A percentile compares a stretch with the other conserved stretches of the same genome.
phyloP scores from a whole-genome alignment of 2,329 filamentous ascomycete species.

The Trichophyton schoenleinii region DNA sequence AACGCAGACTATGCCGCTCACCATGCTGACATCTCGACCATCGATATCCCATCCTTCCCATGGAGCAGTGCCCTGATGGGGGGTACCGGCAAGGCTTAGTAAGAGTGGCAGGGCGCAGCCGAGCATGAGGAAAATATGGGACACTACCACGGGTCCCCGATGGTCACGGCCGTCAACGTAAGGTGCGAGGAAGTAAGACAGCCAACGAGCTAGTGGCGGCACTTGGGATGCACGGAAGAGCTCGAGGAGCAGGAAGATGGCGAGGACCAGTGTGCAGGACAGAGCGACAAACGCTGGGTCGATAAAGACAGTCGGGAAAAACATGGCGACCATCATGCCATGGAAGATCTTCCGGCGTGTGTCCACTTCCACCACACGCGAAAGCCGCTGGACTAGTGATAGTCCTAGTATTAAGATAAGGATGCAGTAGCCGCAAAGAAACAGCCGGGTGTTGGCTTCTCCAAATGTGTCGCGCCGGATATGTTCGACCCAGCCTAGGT shows the following conservation, averaged over 20 bases:
- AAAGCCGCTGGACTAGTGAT: constrained; percentile 59
- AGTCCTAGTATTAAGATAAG: constrained; percentile 58
- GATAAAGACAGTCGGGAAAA: constrained; percentile 72
- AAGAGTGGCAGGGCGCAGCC: constrained; percentile 92
- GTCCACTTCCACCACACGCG: constrained; percentile 74
- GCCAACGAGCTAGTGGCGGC: constrained; percentile 72
- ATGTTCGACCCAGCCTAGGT: constrained; percentile 50
- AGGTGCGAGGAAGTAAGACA: constrained; percentile 76
- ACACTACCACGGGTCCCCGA: constrained; percentile 85
- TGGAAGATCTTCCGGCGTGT: constrained; percentile 95
- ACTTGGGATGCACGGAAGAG: constrained; percentile 82
- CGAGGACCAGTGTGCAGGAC: constrained; percentile 65
- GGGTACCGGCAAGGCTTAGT: constrained; percentile 63
- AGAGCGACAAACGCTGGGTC: constrained; percentile 75
- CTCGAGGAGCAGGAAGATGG: constrained; percentile 78
- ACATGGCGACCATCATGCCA: constrained; percentile 95
- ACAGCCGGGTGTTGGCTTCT: constrained; percentile 66
- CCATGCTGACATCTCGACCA: constrained; percentile 69
- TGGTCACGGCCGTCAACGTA: constrained; percentile 93
- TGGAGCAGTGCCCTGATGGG: constrained; percentile 43
- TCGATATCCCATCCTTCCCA: constrained; percentile 64
- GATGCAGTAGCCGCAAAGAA: constrained; percentile 62
- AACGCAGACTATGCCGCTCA: constrained; percentile 84
- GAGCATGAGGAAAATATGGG: constrained; percentile 88
- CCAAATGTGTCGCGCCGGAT: constrained; percentile 55